Conservation (phyloP, 2,329 filamentous ascomycete species). For the Myriosclerotinia curreyana region DNA sequence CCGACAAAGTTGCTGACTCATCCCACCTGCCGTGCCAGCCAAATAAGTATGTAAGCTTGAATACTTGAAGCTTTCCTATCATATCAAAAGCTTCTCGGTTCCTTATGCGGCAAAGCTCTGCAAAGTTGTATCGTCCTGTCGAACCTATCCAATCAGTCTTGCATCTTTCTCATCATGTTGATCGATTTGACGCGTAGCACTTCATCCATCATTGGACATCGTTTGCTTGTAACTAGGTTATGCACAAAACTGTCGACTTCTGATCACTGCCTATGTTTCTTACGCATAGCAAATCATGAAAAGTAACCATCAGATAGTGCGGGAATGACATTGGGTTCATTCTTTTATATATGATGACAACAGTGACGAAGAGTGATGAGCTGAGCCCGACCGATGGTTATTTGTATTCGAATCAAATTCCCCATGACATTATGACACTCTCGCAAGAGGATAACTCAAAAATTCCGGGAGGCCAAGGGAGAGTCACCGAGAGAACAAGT, state of each 20-base stretch:
- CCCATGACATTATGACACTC: slow-evolving; percentile 22
- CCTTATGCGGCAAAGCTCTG: not conserved
- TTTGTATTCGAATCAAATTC: slow-evolving; percentile 31
- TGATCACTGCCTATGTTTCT: not conserved
- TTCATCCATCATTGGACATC: not conserved
- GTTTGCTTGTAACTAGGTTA: not conserved
- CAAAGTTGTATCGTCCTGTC: not conserved
- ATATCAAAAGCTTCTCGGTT: not conserved
- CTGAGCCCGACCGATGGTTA: slow-evolving; percentile 37
- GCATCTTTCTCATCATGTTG: not conserved
- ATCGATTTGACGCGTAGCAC: not conserved
- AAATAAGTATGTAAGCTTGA: too few relatives aligned
- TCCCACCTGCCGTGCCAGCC: too few relatives aligned
- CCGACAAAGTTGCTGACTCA: slow-evolving; percentile 2
- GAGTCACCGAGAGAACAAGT: not conserved
- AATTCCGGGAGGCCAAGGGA: not conserved
- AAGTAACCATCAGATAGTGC: not conserved
- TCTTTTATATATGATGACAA: slow-evolving; percentile 20
- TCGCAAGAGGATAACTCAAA: not conserved
- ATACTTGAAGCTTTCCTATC: not conserved
- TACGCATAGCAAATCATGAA: not conserved
- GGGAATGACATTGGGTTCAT: not conserved
- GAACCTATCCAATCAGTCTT: not conserved
- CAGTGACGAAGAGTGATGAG: slow-evolving; percentile 28
- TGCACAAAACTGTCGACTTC: not conserved